Evolutionary conservation across 441 rosid species (phyloP).

Genomic region (California macrophylla): DNA sequence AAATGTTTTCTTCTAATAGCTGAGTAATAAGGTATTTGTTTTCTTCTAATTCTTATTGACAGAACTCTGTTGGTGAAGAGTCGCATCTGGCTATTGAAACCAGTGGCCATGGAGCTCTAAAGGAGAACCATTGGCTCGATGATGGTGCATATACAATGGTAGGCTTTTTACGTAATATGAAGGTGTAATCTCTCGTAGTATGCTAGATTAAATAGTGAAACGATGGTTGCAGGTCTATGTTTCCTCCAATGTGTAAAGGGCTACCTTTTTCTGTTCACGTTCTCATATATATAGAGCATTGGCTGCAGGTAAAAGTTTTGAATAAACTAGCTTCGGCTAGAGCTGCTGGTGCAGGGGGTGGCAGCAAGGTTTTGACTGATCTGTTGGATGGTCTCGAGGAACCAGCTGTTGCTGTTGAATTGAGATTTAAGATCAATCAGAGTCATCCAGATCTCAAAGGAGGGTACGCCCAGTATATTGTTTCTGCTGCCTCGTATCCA

Average conservation of each 20-base stretch:
- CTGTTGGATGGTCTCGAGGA: conserved; percentile 76
- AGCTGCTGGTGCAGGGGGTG: conserved; percentile 52
- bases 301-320: conserved; percentile 69
- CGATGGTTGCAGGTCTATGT: not conserved
- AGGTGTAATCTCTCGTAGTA: conserved; percentile 2
- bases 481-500: conserved; percentile 5
- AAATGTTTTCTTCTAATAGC: not conserved
- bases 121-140: conserved; percentile 95
- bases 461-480: conserved; percentile 39
- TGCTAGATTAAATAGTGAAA: not conserved
- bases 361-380: conserved; percentile 83
- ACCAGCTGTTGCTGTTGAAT: conserved; percentile 62
- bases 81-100: conserved; percentile 93
- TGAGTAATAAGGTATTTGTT: no score
- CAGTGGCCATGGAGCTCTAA: conserved; percentile 96
- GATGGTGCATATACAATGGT: conserved; percentile 99
- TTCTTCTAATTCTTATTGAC: conserved; percentile 25
- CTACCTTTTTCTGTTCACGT: not conserved
- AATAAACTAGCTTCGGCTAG: conserved; percentile 89
- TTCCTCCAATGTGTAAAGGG: not conserved
- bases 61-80: conserved; percentile 84
- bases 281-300: not conserved
- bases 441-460: conserved; percentile 82
- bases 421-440: conserved; percentile 78
- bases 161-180: conserved; percentile 16